Evolutionary conservation across 306 rosid species (phyloP).

Genomic region (Cucumis sativus): Cucumber_9930_V3 NC_026657.2:30274001-30274500

Average conservation of each 20-base stretch:
- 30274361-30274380: not conserved
- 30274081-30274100: slow-evolving; percentile 71
- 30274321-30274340: not conserved
- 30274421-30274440: not conserved
- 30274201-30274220: not conserved
- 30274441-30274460: not conserved
- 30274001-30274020: slow-evolving; percentile 67
- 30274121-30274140: slow-evolving; percentile 72
- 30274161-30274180: not conserved
- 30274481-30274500: not conserved
- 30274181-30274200: not conserved
- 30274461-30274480: not conserved
- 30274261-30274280: not conserved
- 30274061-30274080: slow-evolving; percentile 58
- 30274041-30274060: slow-evolving; percentile 35
- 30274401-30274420: not conserved
- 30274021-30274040: slow-evolving; percentile 42
- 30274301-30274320: not conserved
- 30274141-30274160: slow-evolving; percentile 39
- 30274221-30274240: not conserved
- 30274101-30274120: slow-evolving; percentile 80
- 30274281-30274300: not conserved
- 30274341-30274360: not conserved
- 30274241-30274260: not conserved
- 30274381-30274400: not conserved